These are phyloP conservation scores for Talaromyces nanjingensis DNA, from an alignment of 495 filamentous ascomycete species.

Conservation along the genomic window DNA sequence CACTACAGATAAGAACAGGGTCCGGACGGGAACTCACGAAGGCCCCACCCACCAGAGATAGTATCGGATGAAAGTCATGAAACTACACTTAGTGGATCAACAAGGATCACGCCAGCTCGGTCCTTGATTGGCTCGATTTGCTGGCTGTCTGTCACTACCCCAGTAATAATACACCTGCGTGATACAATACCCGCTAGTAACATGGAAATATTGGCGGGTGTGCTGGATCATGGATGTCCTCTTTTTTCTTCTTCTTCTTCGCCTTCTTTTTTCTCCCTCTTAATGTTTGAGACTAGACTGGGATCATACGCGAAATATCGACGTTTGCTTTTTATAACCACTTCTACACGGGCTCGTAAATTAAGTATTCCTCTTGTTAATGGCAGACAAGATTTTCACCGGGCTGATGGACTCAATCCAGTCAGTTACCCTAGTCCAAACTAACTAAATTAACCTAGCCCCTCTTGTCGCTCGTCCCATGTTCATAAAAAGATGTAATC, in stretches of 20 bases:
- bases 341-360: not conserved
- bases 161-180: not conserved
- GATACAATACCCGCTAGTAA: not conserved
- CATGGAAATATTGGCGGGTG: not conserved
- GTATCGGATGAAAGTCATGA: not conserved
- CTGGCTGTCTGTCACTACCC: not conserved
- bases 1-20: not conserved
- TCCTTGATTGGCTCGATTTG: not conserved
- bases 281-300: not conserved
- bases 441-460: not conserved
- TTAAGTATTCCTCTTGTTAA: not conserved
- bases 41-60: not conserved
- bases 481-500: not conserved
- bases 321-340: not conserved
- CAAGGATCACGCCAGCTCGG: not conserved
- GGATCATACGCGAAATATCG: not conserved
- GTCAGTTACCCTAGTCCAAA: not conserved
- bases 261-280: not conserved
- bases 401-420: not conserved
- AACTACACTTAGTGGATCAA: not conserved
- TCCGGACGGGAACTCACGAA: not conserved
- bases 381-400: not conserved
- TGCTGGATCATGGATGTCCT: not conserved
- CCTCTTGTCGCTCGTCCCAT: not conserved
- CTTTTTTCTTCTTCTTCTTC: not conserved